phyloP scores from a whole-genome alignment of 805 yeast species.

The Saccharomycopsis microspora region DNA sequence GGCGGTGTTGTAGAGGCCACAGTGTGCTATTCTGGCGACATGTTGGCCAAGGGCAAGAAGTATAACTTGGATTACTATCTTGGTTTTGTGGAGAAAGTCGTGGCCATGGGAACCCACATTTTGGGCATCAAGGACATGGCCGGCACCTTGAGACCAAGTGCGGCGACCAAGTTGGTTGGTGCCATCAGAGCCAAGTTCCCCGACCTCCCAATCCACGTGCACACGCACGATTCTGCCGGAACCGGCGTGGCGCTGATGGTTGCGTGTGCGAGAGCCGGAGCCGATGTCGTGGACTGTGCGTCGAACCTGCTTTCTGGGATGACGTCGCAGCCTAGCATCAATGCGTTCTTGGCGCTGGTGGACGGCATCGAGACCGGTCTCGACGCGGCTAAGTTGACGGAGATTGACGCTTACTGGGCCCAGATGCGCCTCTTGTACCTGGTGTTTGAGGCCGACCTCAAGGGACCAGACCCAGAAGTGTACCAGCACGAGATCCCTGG shows the following conservation, averaged over 20 bases:
- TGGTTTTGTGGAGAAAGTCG: slow-evolving; percentile 70
- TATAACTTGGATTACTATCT: slow-evolving; percentile 88
- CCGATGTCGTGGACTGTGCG: slow-evolving; percentile 97
- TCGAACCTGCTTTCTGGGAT: slow-evolving; percentile 96
- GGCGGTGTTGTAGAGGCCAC: slow-evolving; percentile 99
- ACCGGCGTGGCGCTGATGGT: slow-evolving; percentile 97
- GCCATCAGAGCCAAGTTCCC: slow-evolving; percentile 82
- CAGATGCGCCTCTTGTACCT: slow-evolving; percentile 96
- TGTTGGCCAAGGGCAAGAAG: slow-evolving; percentile 92
- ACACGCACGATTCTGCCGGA: slow-evolving; percentile 99
- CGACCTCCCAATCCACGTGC: slow-evolving; percentile 93
- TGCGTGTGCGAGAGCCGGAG: slow-evolving; percentile 92
- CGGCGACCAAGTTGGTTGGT: slow-evolving; percentile 74
- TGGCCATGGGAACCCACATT: slow-evolving; percentile 90
- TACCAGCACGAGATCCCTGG: slow-evolving; percentile 99
- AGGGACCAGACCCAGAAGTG: slow-evolving; percentile 99
- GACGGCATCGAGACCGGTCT: slow-evolving; percentile 80
- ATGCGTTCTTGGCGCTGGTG: slow-evolving; percentile 84
- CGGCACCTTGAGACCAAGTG: slow-evolving; percentile 93
- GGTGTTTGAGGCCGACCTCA: slow-evolving; percentile 95
- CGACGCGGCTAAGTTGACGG: slow-evolving; percentile 56
- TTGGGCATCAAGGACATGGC: slow-evolving; percentile 99
- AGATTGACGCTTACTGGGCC: slow-evolving; percentile 93
- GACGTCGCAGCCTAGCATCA: slow-evolving; percentile 96
- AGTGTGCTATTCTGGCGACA: slow-evolving; percentile 97